These are phyloP conservation scores for Leishmania mexicana DNA, from an alignment of 208 protist species.

Conservation along the genomic window DNA sequence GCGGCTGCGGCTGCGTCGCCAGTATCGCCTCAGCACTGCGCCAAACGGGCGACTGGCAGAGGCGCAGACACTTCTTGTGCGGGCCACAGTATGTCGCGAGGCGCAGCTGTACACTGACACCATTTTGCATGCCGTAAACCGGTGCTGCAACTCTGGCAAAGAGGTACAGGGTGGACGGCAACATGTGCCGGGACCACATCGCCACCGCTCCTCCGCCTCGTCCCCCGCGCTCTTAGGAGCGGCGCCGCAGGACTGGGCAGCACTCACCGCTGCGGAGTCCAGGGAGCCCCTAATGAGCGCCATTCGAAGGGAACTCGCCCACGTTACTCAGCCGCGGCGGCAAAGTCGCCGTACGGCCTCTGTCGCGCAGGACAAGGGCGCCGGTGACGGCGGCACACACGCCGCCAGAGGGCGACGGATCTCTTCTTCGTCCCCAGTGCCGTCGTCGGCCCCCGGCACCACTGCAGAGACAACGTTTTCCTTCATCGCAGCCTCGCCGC, in stretches of 20 bases:
- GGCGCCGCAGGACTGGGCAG: conserved; percentile 8
- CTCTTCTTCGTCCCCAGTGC: neutral
- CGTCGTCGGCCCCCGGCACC: neutral
- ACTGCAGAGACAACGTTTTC: neutral
- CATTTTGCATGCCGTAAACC: conserved; percentile 2
- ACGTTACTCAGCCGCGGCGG: neutral
- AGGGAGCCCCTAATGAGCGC: neutral
- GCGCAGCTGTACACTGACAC: conserved; percentile 13
- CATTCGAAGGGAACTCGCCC: neutral
- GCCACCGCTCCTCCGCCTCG: neutral
- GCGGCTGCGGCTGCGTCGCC: conserved; percentile 21
- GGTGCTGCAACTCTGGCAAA: neutral
- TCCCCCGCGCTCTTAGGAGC: neutral
- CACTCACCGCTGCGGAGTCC: neutral
- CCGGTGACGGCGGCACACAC: neutral
- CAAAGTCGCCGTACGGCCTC: neutral
- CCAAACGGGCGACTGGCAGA: conserved; percentile 17
- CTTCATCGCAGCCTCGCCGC: neutral
- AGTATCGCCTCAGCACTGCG: conserved; percentile 17
- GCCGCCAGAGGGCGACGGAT: neutral
- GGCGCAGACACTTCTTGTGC: conserved; percentile 22
- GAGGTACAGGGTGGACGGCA: neutral
- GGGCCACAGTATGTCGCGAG: conserved; percentile 19
- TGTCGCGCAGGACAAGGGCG: neutral
- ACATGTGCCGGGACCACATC: neutral